These are phyloP conservation scores for Kwoniella newhampshirensis DNA, from an alignment of 768 basidiomycete species.

Conservation along the genomic window DNA sequence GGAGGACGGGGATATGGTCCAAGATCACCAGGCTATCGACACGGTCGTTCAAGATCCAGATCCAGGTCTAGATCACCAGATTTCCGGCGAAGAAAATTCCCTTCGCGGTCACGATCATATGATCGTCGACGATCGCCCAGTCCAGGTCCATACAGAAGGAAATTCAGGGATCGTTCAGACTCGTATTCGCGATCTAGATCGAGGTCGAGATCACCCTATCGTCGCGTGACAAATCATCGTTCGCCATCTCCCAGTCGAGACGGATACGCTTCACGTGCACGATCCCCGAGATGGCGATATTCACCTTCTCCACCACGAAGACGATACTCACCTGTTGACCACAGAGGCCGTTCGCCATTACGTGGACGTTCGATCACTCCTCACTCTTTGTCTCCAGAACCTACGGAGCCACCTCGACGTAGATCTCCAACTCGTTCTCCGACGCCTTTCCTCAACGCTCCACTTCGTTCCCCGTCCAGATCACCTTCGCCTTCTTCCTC, in stretches of 20 bases:
- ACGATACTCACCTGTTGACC: neutral
- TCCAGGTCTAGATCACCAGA: slow-evolving; percentile 13
- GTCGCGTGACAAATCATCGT: slow-evolving; percentile 1
- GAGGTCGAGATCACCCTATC: slow-evolving; percentile 11
- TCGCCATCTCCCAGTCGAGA: slow-evolving; percentile 2
- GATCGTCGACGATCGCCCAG: slow-evolving; percentile 17
- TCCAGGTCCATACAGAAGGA: slow-evolving; percentile 19
- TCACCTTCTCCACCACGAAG: neutral
- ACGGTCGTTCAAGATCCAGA: neutral
- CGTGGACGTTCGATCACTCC: slow-evolving; percentile 2
- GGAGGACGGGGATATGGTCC: slow-evolving; percentile 1
- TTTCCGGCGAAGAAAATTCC: slow-evolving; percentile 3
- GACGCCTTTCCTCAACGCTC: slow-evolving; percentile 21
- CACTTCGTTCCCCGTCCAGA: slow-evolving; percentile 20
- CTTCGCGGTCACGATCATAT: slow-evolving; percentile 10
- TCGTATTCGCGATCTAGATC: slow-evolving; percentile 22
- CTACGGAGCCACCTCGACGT: slow-evolving; percentile 4
- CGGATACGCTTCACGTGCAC: neutral
- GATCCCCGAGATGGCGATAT: slow-evolving; percentile 8
- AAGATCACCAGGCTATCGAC: neutral
- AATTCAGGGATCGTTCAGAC: slow-evolving; percentile 9
- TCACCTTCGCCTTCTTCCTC: slow-evolving; percentile 28
- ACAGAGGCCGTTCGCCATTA: neutral
- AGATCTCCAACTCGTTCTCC: slow-evolving; percentile 24
- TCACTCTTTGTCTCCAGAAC: slow-evolving; percentile 6